Base-by-base conservation (phyloP, 345 rosid genomes). In the Bruguiera gymnorhiza region DNA sequence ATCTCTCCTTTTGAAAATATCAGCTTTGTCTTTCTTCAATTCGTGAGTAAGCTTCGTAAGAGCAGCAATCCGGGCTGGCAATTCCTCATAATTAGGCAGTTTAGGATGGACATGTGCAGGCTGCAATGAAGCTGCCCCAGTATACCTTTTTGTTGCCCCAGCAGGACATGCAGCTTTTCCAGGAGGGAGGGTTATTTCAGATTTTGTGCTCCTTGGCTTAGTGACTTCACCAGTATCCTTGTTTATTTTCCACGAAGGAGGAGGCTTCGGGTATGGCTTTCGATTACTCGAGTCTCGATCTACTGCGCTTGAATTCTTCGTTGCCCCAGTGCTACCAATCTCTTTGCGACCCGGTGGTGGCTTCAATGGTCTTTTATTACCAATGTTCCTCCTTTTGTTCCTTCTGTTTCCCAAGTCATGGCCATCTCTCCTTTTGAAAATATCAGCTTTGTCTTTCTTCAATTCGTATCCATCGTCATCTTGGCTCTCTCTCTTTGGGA, bases 81-180 rank as follows among this genome's bases (percentile, higher is more conserved):
- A 63, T 6, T 80, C 87, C 56, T 85, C 89, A 30, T 69, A 89
- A 52, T 86, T 87, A 0, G 89, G 95, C 31, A 89, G 63, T 20
- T 78, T 85, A 20, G 88, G 89, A 74, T 86, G 89, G 29, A 82
- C 88, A 63, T 78, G 87, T 3, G 73, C 64, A 0, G 75, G 75
- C 73, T 79, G 80, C 68, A 72, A 30, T 0, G 92, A 81, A 20
- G 58, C 68, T 9, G 86, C 67, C 60, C 82, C 75, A 23, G 23
- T 23, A 23, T 23, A 23, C 23, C 23, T 23, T 23, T 23, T 23
- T 23, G 23, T 23, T 0, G 0, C 23, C 23, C 23, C 23, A 23
- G 23, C 23, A 23, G 23, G 23, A 23, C 23, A 23, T 23, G 23
- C 23, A 23, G 23, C 23, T 23, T 23, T 23, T 23, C 23, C 46